Conservation (phyloP, 352 stramenopile species). For the Pythium aristosporum region DNA sequence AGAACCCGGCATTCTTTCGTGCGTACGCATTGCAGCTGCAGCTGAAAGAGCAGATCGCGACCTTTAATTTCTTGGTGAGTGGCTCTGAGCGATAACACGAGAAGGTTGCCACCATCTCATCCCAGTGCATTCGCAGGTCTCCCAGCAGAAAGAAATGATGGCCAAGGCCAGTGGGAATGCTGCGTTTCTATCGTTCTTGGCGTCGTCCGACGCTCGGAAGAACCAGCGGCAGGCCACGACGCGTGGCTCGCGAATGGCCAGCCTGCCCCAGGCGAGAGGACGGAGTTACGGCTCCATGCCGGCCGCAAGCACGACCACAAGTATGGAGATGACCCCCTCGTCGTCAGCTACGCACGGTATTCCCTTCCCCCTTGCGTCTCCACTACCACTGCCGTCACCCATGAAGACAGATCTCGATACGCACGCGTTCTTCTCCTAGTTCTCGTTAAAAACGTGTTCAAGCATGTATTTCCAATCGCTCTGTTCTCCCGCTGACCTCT, state of each 20-base stretch:
- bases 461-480: constrained; percentile 21
- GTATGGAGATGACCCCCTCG: not conserved
- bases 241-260: constrained; percentile 3
- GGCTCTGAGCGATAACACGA: not conserved
- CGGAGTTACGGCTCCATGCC: no score
- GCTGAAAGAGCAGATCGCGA: constrained; percentile 89
- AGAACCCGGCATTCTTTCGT: constrained; percentile 89
- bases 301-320: not conserved
- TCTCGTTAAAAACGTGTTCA: constrained; percentile 18
- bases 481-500: not conserved
- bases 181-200: constrained; percentile 25
- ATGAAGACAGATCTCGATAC: constrained; percentile 87
- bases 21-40: constrained; percentile 83
- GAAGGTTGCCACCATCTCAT: not conserved
- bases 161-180: constrained; percentile 40
- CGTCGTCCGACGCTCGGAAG: constrained; percentile 11
- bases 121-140: constrained; percentile 32
- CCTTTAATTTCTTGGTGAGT: constrained; percentile 90
- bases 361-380: constrained; percentile 32
- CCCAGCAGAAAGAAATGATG: constrained; percentile 71
- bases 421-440: constrained; percentile 80
- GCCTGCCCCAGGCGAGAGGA: not conserved
- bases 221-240: constrained; percentile 22
- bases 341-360: constrained; percentile 5
- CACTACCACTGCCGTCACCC: constrained; percentile 66